phyloP scores from a whole-genome alignment of 1,139 yeast genomes.

The Diutina sp. region DNA sequence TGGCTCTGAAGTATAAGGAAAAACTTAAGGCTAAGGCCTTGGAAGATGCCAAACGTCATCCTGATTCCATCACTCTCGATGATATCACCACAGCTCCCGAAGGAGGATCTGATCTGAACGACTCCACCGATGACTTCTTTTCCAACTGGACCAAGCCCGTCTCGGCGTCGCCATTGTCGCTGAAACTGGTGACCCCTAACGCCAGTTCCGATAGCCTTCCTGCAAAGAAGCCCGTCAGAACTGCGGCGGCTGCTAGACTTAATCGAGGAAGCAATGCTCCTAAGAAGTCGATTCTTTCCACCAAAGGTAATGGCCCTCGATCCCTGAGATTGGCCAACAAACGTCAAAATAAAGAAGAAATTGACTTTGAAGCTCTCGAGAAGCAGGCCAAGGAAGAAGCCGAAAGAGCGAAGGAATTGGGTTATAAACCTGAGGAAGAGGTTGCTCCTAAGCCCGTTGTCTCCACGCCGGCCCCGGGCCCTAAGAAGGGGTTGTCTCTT shows the following conservation, averaged over 20 bases:
- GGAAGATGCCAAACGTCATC: conserved; percentile 56
- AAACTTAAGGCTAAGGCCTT: conserved; percentile 59
- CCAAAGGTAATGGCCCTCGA: conserved; percentile 35
- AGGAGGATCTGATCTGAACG: conserved; percentile 21
- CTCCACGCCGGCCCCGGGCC: conserved; percentile 1
- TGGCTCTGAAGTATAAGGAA: conserved; percentile 68
- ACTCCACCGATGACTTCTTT: conserved; percentile 73
- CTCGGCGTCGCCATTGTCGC: conserved; percentile 41
- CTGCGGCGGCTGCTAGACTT: background rate
- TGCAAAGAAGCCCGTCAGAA: conserved; percentile 3
- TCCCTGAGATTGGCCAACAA: conserved; percentile 44
- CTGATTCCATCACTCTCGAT: conserved; percentile 50
- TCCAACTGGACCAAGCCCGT: conserved; percentile 81
- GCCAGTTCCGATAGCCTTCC: conserved; percentile 4
- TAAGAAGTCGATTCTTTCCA: conserved; percentile 26
- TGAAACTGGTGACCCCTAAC: conserved; percentile 36
- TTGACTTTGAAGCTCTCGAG: conserved; percentile 89
- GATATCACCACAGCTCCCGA: conserved; percentile 15
- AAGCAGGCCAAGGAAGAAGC: conserved; percentile 77
- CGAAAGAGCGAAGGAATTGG: conserved; percentile 57
- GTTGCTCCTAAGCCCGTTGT: conserved; percentile 11
- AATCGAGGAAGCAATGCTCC: conserved; percentile 15
- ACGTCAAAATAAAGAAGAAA: conserved; percentile 42
- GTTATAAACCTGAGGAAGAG: conserved; percentile 46
- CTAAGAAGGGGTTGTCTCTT: conserved; percentile 5